Evolutionary conservation across 768 basidiomycete genomes (phyloP).

Genomic region (Lactifluus echinatus): DNA sequence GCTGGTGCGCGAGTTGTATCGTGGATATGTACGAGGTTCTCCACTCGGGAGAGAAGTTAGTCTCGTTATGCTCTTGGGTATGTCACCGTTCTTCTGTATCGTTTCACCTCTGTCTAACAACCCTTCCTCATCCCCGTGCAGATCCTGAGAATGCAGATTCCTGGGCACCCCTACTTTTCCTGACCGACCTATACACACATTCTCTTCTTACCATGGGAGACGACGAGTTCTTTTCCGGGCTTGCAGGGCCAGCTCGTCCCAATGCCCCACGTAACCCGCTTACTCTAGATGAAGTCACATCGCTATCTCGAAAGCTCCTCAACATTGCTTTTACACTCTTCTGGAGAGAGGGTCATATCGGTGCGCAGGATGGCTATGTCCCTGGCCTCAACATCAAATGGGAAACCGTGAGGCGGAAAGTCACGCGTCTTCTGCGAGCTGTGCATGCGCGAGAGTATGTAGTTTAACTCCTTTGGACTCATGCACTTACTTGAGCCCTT

Average conservation of each 20-base stretch:
- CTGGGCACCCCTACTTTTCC: slow-evolving; percentile 69
- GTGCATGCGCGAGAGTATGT: slow-evolving; percentile 86
- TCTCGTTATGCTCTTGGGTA: slow-evolving; percentile 33
- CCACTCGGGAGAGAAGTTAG: slow-evolving; percentile 53
- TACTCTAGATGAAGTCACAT: slow-evolving; percentile 67
- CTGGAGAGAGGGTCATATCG: slow-evolving; percentile 47
- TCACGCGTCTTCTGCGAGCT: slow-evolving; percentile 69
- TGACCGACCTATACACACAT: slow-evolving; percentile 76
- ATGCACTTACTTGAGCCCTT: slow-evolving; percentile 9
- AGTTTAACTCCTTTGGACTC: background rate
- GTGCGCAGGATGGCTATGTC: slow-evolving; percentile 33
- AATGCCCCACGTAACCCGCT: slow-evolving; percentile 59
- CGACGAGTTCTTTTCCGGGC: slow-evolving; percentile 81
- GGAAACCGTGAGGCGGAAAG: slow-evolving; percentile 65
- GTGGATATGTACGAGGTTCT: slow-evolving; percentile 52
- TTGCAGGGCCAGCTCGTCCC: slow-evolving; percentile 21
- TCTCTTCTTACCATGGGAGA: slow-evolving; percentile 88
- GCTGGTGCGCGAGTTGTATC: slow-evolving; percentile 67
- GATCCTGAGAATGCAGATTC: slow-evolving; percentile 37
- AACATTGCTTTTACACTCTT: slow-evolving; percentile 80
- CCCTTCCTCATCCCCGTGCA: slow-evolving; percentile 21
- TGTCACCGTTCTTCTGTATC: slow-evolving; percentile 15
- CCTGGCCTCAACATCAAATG: slow-evolving; percentile 40
- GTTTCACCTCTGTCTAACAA: background rate
- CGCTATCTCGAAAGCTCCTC: slow-evolving; percentile 68